Base-by-base conservation (phyloP, 768 basidiomycete genomes). In the Fistulinella prunicolor region DNA sequence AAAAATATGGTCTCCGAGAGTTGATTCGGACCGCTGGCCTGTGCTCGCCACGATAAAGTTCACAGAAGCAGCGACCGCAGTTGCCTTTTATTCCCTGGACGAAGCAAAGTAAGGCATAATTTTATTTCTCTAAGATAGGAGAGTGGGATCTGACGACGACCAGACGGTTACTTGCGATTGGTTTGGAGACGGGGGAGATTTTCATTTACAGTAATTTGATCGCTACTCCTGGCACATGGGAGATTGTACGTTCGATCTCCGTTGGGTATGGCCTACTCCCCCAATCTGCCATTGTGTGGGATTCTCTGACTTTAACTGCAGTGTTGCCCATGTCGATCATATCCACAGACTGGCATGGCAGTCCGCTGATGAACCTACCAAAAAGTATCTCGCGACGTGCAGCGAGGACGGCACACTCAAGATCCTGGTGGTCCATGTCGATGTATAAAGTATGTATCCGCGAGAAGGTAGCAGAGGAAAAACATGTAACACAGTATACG, bases 381-480 rank as follows among this genome's bases (percentile, higher is more conserved):
- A 58, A 46, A 70, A 67, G 47, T 75, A 81, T 50, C 76, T 97
- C 44, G 94, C 91, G 28, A 91, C 84, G 49, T 91, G 91, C 60
- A 89, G 90, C 67, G 92, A 95, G 73, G 94, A 97, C 76, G 84
- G 89, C 74, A 88, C 87, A 74, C 73, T 94, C 69, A 86, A 83
- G 68, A 76, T 95, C 72, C 71, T 83, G 67, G 74, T 73, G 61
- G 72, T 90, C 71, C 79, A 76, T 57, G 63, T 73, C 60, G 66
- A 69, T 71, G 71, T 67, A 66, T 73, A 74, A 71, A 72, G 70
- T 70, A 70, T 55, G 55, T 67, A 59, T 59, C 60, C 60, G 46
- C 51, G 39, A 46, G 53, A 55, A 51, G 49, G 35, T 35, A 17
- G 4, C 9, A 38, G 39, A 48, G 51, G 51, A 61, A 58, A 45